A percentile compares a stretch with the other conserved stretches of the same genome.
phyloP scores from a whole-genome alignment of 495 filamentous ascomycete genomes.

The Neurospora tetraspora region DNA sequence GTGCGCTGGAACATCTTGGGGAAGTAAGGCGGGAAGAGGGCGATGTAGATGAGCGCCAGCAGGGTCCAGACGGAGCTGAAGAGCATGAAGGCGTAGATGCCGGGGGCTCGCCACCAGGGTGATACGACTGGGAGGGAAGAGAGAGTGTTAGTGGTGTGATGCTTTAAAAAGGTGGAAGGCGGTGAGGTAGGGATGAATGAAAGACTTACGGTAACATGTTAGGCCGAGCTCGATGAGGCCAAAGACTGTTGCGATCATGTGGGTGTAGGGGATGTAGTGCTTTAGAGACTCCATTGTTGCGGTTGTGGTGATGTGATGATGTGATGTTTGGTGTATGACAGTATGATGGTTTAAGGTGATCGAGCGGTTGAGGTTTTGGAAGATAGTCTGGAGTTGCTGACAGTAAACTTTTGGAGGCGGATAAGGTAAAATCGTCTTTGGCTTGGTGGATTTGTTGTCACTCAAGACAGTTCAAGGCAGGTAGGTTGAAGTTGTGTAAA shows the following conservation, averaged over 20 bases:
- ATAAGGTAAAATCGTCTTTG: too few species aligned
- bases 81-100: constrained; percentile 57
- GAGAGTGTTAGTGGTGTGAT: constrained; percentile 5
- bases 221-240: constrained; percentile 62
- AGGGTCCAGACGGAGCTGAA: constrained; percentile 66
- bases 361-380: neutral
- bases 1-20: constrained; percentile 48
- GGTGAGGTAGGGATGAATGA: constrained; percentile 4
- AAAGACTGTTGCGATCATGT: constrained; percentile 54
- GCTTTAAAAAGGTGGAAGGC: neutral
- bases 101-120: constrained; percentile 27
- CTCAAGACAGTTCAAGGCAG: neutral
- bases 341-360: neutral
- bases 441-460: neutral
- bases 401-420: too few species aligned
- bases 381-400: neutral
- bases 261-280: constrained; percentile 49
- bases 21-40: constrained; percentile 50
- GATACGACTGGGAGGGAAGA: constrained; percentile 21
- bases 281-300: constrained; percentile 3
- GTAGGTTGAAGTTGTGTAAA: neutral
- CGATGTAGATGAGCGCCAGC: constrained; percentile 56
- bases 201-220: constrained; percentile 54
- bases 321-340: neutral
- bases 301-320: neutral